Evolutionary conservation across 2,329 filamentous ascomycete genomes (phyloP).

Genomic region (Ciborinia camelliae): DNA sequence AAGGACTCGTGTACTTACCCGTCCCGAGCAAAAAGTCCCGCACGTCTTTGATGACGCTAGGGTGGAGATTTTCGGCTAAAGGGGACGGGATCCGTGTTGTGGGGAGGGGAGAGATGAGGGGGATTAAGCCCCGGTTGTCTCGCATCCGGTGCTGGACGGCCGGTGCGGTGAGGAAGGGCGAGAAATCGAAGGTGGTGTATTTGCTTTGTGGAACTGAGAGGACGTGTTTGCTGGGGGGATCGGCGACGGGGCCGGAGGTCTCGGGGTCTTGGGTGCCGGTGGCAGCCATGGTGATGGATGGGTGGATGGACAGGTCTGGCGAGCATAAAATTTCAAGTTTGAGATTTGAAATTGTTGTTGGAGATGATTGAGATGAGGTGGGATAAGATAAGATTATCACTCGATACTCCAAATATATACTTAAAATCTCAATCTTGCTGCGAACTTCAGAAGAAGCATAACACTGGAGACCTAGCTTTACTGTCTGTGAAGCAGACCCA

Average conservation of each 20-base stretch:
- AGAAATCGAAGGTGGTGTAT: constrained; percentile 22
- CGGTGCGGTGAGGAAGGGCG: constrained; percentile 23
- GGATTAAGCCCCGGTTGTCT: constrained; percentile 1
- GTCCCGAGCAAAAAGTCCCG: constrained; percentile 3
- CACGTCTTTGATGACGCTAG: constrained; percentile 22
- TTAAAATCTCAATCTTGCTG: no score
- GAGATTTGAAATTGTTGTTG: neutral
- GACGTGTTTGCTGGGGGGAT: neutral
- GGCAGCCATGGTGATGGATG: neutral
- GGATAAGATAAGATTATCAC: no score
- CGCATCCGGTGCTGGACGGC: constrained; percentile 17
- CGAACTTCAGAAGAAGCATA: no score
- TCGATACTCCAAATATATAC: no score
- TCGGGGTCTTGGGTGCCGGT: neutral
- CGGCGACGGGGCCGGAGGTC: neutral
- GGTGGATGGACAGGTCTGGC: no score
- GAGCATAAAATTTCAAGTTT: neutral
- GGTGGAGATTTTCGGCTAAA: constrained; percentile 26
- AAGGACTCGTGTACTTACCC: neutral
- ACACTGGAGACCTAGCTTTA: no score
- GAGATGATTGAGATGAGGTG: neutral
- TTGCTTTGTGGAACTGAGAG: constrained; percentile 5
- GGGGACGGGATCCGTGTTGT: constrained; percentile 25
- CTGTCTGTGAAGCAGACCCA: no score
- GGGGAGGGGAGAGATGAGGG: constrained; percentile 27